Conservation (phyloP, 495 filamentous ascomycete species). For the Margaritispora aquatica region DNA sequence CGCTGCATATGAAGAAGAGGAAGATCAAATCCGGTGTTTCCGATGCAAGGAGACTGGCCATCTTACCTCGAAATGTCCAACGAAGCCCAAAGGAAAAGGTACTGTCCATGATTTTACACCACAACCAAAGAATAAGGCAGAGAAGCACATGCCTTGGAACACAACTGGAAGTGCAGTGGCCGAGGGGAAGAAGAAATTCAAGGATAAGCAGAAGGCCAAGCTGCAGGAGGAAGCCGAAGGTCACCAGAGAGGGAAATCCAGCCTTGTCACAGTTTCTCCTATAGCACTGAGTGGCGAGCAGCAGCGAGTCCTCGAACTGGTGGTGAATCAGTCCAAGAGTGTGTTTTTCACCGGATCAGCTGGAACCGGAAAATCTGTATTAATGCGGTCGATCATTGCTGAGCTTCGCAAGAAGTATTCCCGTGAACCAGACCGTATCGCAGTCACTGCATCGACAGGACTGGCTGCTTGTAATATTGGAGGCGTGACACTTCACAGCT, state of each 20-base stretch:
- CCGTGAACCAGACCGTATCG: conserved; percentile 71
- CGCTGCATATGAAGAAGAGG: conserved; percentile 4
- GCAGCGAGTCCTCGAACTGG: conserved; percentile 69
- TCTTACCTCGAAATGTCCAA: conserved; percentile 6
- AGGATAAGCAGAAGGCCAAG: conserved; percentile 51
- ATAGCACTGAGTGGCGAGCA: conserved; percentile 84
- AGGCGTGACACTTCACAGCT: conserved; percentile 93
- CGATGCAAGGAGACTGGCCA: conserved; percentile 14
- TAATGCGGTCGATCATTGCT: conserved; percentile 84
- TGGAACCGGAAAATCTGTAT: conserved; percentile 94
- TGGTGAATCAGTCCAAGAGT: conserved; percentile 69
- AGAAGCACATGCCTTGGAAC: conserved; percentile 59
- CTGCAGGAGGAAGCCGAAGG: conserved; percentile 35
- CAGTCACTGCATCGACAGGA: conserved; percentile 92
- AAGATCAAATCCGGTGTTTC: conserved; percentile 6
- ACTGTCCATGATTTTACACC: conserved; percentile 26
- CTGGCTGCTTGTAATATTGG: conserved; percentile 95
- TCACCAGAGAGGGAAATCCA: conserved; percentile 26
- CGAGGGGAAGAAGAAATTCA: conserved; percentile 71
- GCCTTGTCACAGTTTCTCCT: conserved; percentile 27
- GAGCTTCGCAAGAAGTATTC: conserved; percentile 68
- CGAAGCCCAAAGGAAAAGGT: conserved; percentile 1
- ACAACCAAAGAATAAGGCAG: conserved; percentile 27
- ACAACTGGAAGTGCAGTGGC: conserved; percentile 75
- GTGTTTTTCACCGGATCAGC: conserved; percentile 98